phyloP scores from a whole-genome alignment of 768 basidiomycete genomes.

The Russula earlei region DNA sequence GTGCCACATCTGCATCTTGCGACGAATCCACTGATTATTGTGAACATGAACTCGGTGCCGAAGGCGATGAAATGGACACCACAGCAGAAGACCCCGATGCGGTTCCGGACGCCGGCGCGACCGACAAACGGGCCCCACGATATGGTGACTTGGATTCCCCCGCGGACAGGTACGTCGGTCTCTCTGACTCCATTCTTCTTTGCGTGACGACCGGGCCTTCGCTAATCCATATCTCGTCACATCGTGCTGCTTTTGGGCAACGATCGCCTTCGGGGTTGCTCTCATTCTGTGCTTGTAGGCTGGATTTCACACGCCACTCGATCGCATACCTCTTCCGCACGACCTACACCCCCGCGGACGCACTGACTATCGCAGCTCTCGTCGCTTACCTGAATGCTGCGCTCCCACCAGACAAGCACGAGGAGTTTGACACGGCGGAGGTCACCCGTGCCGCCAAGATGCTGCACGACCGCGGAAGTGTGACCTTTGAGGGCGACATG shows the following conservation, averaged over 20 bases:
- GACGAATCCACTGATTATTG: constrained; percentile 18
- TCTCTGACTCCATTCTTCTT: constrained; percentile 8
- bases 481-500: constrained; percentile 28
- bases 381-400: constrained; percentile 68
- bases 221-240: not conserved
- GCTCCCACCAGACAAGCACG: constrained; percentile 68
- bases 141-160: constrained; percentile 53
- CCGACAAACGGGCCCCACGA: constrained; percentile 13
- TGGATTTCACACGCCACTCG: constrained; percentile 51
- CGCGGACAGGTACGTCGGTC: constrained; percentile 45
- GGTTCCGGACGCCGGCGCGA: not conserved
- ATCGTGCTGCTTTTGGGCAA: not conserved
- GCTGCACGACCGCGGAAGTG: constrained; percentile 25
- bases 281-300: constrained; percentile 27
- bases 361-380: constrained; percentile 59
- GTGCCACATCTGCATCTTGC: constrained; percentile 3
- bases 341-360: constrained; percentile 58
- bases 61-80: constrained; percentile 16
- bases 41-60: constrained; percentile 24
- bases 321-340: constrained; percentile 56
- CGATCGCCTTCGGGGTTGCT: not conserved
- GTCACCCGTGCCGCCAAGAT: constrained; percentile 33
- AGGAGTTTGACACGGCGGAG: constrained; percentile 73
- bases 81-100: constrained; percentile 15
- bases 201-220: constrained; percentile 10